Evolutionary conservation across 2,329 filamentous ascomycete genomes (phyloP).

Genomic region (Mycosphaerella sp.): DNA sequence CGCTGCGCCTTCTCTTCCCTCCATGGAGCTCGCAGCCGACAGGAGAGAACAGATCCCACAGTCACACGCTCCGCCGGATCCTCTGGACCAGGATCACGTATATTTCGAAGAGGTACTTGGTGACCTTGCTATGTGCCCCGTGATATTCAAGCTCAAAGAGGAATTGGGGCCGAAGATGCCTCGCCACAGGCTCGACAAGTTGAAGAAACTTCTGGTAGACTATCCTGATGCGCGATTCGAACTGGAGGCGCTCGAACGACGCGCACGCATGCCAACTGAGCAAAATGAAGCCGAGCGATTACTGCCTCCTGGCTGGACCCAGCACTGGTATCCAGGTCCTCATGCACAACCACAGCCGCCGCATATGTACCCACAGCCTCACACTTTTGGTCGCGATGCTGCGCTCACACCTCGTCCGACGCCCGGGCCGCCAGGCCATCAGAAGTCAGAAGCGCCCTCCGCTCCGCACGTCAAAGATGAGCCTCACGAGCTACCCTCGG

Average conservation of each 20-base stretch:
- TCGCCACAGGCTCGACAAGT: conserved; percentile 4
- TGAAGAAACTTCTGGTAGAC: conserved; percentile 7
- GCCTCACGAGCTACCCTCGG: not conserved
- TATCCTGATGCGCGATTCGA: conserved; percentile 5
- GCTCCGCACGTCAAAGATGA: conserved; percentile 5
- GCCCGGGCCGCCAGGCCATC: not conserved
- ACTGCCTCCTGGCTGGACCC: not conserved
- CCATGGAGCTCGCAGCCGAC: not conserved
- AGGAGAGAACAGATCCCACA: not conserved
- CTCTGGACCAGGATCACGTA: conserved; percentile 2
- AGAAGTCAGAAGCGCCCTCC: not conserved
- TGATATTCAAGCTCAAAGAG: conserved; percentile 6
- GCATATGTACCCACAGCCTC: not conserved
- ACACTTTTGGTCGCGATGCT: conserved; percentile 1
- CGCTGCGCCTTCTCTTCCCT: not conserved
- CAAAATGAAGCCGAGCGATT: conserved; percentile 1
- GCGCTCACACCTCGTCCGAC: conserved; percentile 4
- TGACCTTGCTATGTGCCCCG: conserved; percentile 6
- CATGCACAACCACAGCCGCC: not conserved
- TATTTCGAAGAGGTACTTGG: conserved; percentile 9
- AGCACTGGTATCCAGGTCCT: not conserved
- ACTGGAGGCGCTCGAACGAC: conserved; percentile 6
- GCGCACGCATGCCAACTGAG: conserved; percentile 3
- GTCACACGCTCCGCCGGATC: not conserved
- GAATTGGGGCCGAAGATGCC: conserved; percentile 6